Percentiles rank a stretch among this genome's conserved stretches.
These are phyloP conservation scores for Wakefieldia striispora DNA, from an alignment of 768 basidiomycete genomes.

Conservation along the genomic window DNA sequence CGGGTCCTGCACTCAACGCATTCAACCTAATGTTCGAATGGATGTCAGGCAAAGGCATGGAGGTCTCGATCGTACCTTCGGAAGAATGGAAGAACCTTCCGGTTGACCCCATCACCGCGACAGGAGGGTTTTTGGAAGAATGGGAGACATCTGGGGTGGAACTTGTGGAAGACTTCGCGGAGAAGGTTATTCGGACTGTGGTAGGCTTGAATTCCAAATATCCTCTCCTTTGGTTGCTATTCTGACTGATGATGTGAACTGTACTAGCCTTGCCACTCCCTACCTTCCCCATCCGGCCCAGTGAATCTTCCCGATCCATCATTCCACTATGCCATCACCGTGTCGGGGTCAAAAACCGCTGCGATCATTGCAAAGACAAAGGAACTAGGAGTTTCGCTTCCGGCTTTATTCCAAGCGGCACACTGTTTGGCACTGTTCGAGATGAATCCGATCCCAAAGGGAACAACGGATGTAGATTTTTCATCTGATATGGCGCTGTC, in stretches of 20 bases:
- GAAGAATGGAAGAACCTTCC: conserved; percentile 29
- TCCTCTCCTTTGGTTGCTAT: background rate
- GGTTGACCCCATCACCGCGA: conserved; percentile 25
- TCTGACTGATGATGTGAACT: background rate
- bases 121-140: conserved; percentile 15
- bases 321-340: background rate
- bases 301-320: conserved; percentile 9
- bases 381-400: conserved; percentile 9
- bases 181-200: background rate
- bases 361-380: conserved; percentile 12
- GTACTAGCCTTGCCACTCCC: conserved; percentile 8
- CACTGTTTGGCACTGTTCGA: conserved; percentile 21
- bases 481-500: conserved; percentile 8
- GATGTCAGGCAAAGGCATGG: conserved; percentile 17
- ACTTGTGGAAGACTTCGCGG: conserved; percentile 13
- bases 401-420: conserved; percentile 23
- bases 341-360: conserved; percentile 9
- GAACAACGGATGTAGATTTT: conserved; percentile 16
- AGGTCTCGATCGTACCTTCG: conserved; percentile 6
- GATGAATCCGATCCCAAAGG: conserved; percentile 17
- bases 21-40: conserved; percentile 24
- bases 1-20: conserved; percentile 19
- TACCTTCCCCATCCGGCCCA: conserved; percentile 7
- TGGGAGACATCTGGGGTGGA: conserved; percentile 15
- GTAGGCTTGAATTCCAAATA: conserved; percentile 7